Base-by-base conservation (phyloP, 2,329 filamentous ascomycete genomes). In the Mycosphaerella sp. region DNA sequence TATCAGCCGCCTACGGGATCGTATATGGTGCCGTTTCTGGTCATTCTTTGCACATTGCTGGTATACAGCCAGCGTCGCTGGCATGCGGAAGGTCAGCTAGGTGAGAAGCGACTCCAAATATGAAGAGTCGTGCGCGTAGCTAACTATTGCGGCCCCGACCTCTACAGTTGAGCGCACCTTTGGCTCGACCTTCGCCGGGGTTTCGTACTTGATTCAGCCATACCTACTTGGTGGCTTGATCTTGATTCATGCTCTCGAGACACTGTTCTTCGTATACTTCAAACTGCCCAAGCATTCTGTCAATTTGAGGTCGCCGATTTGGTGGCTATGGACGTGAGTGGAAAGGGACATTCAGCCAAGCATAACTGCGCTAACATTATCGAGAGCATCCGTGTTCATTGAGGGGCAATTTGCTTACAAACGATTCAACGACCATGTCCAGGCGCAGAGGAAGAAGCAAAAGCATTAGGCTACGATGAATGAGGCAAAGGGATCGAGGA, bases 211-310 rank as follows among this genome's bases (percentile, higher is more conserved):
- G 65, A 68, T 86, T 1, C 81, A 85, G 55, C 77, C 77, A 43
- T 65, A 71, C 12, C 71, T 91, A 37, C 72, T 85, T 48, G 60
- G 72, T 16, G 73, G 79, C 0, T 79, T 90, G 50, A 3, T 88
- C 1, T 73, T 63, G 0, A 77, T 88, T 10, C 91, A 96, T 68
- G 17, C 75, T 0, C 52, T 68, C 2, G 91, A 96, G 73, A 70
- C 75, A n/a, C 69, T 70, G 40, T 50, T 69, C 18, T 72, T 82
- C 66, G 69, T 69, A 6, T 56, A 66, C 10, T 68, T 61, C 47
- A 73, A 73, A 56, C 63, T 83, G 64, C 66, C 65, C 49, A 75
- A 66, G 54, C 73, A 82, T 66, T 74, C 73, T n/a, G 72, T 82
- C 44, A 73, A 72, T 21, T 54, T 72, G 35, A 65, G 73, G 17